Evolutionary conservation across 2,329 filamentous ascomycete species (phyloP).

Genomic region (Xylariaceae sp.): DNA sequence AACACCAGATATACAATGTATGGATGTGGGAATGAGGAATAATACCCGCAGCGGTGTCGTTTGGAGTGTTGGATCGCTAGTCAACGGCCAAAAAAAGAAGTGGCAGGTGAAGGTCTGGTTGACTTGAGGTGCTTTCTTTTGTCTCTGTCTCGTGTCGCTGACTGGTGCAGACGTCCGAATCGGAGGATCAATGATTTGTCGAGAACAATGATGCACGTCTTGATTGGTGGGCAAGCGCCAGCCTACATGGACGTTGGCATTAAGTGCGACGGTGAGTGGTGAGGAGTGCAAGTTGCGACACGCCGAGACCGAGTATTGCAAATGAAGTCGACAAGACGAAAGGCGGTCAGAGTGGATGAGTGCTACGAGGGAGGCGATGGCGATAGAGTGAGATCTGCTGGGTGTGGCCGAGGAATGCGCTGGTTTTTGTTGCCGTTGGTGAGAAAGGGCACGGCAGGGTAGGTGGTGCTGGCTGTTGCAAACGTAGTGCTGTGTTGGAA

Average conservation of each 20-base stretch:
- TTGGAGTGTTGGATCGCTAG: constrained; percentile 7
- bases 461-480: not conserved
- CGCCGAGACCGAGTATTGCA: constrained; percentile 8
- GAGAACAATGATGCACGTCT: constrained; percentile 8
- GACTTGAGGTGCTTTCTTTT: constrained; percentile 6
- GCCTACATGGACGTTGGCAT: too few relatives aligned
- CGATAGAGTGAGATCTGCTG: not conserved
- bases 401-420: not conserved
- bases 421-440: constrained; percentile 19
- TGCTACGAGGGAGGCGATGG: too few relatives aligned
- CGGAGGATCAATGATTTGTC: constrained; percentile 14
- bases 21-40: constrained; percentile 6
- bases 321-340: not conserved
- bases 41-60: constrained; percentile 2
- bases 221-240: not conserved
- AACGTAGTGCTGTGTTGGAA: not conserved
- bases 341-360: not conserved
- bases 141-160: constrained; percentile 9
- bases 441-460: constrained; percentile 14
- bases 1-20: constrained; percentile 2
- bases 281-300: constrained; percentile 13
- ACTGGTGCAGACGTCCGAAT: constrained; percentile 15
- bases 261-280: too few relatives aligned
- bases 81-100: not conserved
- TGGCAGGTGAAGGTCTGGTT: not conserved